These are phyloP conservation scores for Acorus calamus DNA, from an alignment of 106 monocot species.

Conservation along the genomic window DNA sequence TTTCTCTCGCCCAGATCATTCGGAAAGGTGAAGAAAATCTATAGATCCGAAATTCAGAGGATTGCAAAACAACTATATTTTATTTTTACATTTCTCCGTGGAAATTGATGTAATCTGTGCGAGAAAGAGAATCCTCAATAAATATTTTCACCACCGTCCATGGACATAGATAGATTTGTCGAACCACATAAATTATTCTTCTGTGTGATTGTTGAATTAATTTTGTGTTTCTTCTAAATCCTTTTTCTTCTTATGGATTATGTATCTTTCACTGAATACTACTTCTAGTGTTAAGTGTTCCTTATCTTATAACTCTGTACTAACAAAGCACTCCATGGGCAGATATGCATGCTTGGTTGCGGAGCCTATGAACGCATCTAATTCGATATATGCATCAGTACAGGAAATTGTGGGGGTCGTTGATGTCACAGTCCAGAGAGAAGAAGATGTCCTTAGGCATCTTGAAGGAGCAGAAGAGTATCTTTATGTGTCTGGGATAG, in stretches of 20 bases:
- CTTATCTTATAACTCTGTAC: not conserved
- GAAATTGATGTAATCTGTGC: too few relatives aligned
- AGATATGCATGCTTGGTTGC: constrained; percentile 96
- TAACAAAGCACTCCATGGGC: constrained; percentile 6
- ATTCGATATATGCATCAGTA: not conserved
- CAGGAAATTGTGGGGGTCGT: constrained; percentile 53
- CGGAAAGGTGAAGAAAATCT: too few relatives aligned
- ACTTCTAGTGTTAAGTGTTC: too few relatives aligned
- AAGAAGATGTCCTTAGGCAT: constrained; percentile 62
- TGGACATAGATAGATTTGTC: too few relatives aligned
- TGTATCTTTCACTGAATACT: not conserved
- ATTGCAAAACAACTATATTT: too few relatives aligned
- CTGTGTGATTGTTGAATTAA: too few relatives aligned
- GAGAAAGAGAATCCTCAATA: too few relatives aligned
- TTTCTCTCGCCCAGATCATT: too few relatives aligned
- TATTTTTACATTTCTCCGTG: too few relatives aligned
- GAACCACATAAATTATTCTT: too few relatives aligned
- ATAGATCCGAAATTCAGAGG: too few relatives aligned
- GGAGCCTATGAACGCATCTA: constrained; percentile 28
- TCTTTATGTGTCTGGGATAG: constrained; percentile 80
- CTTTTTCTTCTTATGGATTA: not conserved
- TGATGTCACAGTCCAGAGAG: constrained; percentile 70
- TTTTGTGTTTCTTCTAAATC: not conserved
- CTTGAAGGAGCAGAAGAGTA: constrained; percentile 55
- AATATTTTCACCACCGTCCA: too few relatives aligned